phyloP scores from a whole-genome alignment of 2,329 filamentous ascomycete species.

The Fusarium sambucinum region DNA sequence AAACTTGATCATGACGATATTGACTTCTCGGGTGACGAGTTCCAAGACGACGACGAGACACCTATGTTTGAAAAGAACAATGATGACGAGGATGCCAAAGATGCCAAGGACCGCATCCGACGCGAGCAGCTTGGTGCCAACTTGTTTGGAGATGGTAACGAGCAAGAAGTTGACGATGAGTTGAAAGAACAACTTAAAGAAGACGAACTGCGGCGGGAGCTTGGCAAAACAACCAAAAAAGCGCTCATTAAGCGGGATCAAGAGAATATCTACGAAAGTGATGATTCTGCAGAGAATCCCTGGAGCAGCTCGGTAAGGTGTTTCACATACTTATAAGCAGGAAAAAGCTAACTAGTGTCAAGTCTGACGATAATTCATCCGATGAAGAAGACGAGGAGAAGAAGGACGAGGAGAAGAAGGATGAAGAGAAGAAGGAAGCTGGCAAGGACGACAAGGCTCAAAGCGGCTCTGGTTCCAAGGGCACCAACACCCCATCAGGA shows the following conservation, averaged over 20 bases:
- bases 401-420: slow-evolving; percentile 55
- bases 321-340: neutral
- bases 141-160: slow-evolving; percentile 77
- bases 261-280: slow-evolving; percentile 86
- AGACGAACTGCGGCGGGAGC: slow-evolving; percentile 74
- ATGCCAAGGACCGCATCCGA: slow-evolving; percentile 78
- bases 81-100: slow-evolving; percentile 83
- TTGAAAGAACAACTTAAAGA: slow-evolving; percentile 77
- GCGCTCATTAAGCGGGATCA: slow-evolving; percentile 86
- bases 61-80: slow-evolving; percentile 81
- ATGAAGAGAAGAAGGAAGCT: slow-evolving; percentile 55
- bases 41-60: slow-evolving; percentile 89
- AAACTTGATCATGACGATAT: slow-evolving; percentile 78
- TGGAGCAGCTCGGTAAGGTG: slow-evolving; percentile 56
- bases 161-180: slow-evolving; percentile 79
- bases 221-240: slow-evolving; percentile 83
- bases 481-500: slow-evolving; percentile 68
- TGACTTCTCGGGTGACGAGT: slow-evolving; percentile 77
- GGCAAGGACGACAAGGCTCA: slow-evolving; percentile 65
- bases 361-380: slow-evolving; percentile 63
- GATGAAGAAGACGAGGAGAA: slow-evolving; percentile 55
- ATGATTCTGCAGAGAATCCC: slow-evolving; percentile 62
- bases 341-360: slow-evolving; percentile 36
- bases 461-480: slow-evolving; percentile 72
- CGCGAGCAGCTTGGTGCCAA: slow-evolving; percentile 89